These are phyloP conservation scores for Luzula sylvatica DNA, from an alignment of 176 grass and related monocot genomes.

Conservation along the genomic window DNA sequence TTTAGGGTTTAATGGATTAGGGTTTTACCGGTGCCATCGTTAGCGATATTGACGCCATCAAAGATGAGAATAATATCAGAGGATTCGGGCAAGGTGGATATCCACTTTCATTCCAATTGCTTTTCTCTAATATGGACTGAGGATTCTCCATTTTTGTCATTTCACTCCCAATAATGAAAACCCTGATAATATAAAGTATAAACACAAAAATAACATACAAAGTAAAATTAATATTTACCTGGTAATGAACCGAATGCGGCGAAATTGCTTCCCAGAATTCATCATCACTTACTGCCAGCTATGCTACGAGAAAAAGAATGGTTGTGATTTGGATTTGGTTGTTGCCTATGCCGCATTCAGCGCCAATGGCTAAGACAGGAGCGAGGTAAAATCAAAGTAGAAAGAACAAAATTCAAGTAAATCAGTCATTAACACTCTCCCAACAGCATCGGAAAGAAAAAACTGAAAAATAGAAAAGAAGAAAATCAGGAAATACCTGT, in stretches of 20 bases:
- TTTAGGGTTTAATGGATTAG: background rate
- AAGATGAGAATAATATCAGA: slow-evolving; percentile 94
- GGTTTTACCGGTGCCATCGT: slow-evolving; percentile 78
- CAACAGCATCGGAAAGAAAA: too few relatives aligned
- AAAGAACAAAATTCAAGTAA: too few relatives aligned
- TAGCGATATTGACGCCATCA: slow-evolving; percentile 84
- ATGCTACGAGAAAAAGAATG: slow-evolving; percentile 29
- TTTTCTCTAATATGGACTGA: slow-evolving; percentile 89
- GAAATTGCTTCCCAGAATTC: slow-evolving; percentile 89
- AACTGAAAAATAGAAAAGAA: too few relatives aligned
- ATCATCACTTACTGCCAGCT: slow-evolving; percentile 85
- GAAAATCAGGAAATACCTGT: too few relatives aligned
- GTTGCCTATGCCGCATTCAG: slow-evolving; percentile 86
- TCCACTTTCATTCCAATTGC: slow-evolving; percentile 85
- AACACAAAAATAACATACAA: slow-evolving; percentile 15
- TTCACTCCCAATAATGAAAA: slow-evolving; percentile 85
- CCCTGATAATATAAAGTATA: slow-evolving; percentile 37
- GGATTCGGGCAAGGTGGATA: slow-evolving; percentile 52
- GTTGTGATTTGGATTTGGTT: background rate
- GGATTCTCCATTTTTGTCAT: slow-evolving; percentile 99
- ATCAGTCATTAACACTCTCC: too few relatives aligned
- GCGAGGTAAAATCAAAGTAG: too few relatives aligned
- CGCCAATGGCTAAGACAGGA: slow-evolving; percentile 80
- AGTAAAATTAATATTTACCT: slow-evolving; percentile 11
- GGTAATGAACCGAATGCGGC: slow-evolving; percentile 66